A percentile compares a stretch with the other conserved stretches of the same genome.
These are phyloP conservation scores for Sinapis alba DNA, from an alignment of 441 rosid genomes.

Conservation along the genomic window DNA sequence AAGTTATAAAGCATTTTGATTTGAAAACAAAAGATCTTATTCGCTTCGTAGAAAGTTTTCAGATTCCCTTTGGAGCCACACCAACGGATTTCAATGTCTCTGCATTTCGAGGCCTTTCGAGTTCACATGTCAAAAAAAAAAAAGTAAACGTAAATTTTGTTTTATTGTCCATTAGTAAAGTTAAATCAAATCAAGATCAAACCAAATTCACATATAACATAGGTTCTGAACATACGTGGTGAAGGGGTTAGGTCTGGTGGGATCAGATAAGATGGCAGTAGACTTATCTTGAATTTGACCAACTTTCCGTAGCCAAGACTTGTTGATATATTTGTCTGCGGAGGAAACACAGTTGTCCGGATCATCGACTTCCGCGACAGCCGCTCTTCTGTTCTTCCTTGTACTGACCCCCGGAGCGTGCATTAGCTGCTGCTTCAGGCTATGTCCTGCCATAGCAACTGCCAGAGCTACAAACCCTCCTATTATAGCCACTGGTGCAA, in stretches of 20 bases:
- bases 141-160: background rate
- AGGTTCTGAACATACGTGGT: conserved; percentile 34
- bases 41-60: conserved; percentile 1
- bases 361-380: conserved; percentile 50
- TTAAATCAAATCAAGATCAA: background rate
- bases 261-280: conserved; percentile 34
- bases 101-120: conserved; percentile 44
- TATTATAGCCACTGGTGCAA: conserved; percentile 43
- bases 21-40: background rate
- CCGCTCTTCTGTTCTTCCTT: conserved; percentile 46
- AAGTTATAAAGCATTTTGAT: conserved; percentile 6
- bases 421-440: conserved; percentile 48
- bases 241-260: conserved; percentile 45
- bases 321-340: conserved; percentile 40
- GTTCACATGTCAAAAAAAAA: background rate
- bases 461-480: conserved; percentile 43
- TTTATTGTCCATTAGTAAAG: background rate
- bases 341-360: conserved; percentile 38
- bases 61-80: conserved; percentile 43
- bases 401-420: conserved; percentile 45
- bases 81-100: conserved; percentile 48
- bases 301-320: conserved; percentile 51
- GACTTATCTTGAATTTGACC: conserved; percentile 51
- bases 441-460: conserved; percentile 43
- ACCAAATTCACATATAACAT: background rate